Conservation (phyloP, 1,284 basidiomycete genomes). For the Apiotrichum domesticum region DNA sequence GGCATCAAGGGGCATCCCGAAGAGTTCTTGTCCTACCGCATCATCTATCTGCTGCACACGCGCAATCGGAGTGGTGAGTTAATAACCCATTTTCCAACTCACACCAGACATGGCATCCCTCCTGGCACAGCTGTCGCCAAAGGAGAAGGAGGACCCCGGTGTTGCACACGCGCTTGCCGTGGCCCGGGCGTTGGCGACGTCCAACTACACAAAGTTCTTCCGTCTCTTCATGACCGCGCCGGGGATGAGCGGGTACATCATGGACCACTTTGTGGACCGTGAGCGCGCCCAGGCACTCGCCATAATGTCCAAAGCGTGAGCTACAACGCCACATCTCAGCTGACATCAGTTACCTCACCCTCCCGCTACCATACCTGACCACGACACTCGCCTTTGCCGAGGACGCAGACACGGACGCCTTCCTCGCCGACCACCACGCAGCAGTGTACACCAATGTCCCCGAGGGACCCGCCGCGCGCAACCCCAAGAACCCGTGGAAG, state of each 20-base stretch:
- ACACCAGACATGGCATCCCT: constrained; percentile 81
- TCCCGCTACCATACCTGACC: constrained; percentile 71
- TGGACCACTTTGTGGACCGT: constrained; percentile 95
- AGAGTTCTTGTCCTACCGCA: constrained; percentile 96
- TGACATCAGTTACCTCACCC: constrained; percentile 61
- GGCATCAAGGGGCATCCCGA: constrained; percentile 83
- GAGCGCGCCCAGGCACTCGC: constrained; percentile 82
- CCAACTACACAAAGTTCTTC: constrained; percentile 92
- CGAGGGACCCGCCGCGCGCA: constrained; percentile 11
- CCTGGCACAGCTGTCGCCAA: constrained; percentile 88
- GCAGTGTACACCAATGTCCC: constrained; percentile 56
- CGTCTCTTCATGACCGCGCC: constrained; percentile 76
- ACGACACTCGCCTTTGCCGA: constrained; percentile 78
- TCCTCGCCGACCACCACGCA: constrained; percentile 65
- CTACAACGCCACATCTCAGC: background rate
- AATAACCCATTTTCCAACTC: background rate
- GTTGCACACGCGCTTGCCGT: constrained; percentile 86
- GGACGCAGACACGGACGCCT: constrained; percentile 59
- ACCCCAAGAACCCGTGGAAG: constrained; percentile 24
- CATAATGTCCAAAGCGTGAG: constrained; percentile 82
- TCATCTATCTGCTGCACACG: constrained; percentile 91
- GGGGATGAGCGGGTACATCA: constrained; percentile 97
- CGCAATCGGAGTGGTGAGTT: constrained; percentile 81
- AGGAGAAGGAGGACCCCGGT: constrained; percentile 71
- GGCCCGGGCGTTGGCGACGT: constrained; percentile 78